These are phyloP conservation scores for Marasmius sp. DNA, from an alignment of 1,284 basidiomycete genomes.

Conservation along the genomic window DNA sequence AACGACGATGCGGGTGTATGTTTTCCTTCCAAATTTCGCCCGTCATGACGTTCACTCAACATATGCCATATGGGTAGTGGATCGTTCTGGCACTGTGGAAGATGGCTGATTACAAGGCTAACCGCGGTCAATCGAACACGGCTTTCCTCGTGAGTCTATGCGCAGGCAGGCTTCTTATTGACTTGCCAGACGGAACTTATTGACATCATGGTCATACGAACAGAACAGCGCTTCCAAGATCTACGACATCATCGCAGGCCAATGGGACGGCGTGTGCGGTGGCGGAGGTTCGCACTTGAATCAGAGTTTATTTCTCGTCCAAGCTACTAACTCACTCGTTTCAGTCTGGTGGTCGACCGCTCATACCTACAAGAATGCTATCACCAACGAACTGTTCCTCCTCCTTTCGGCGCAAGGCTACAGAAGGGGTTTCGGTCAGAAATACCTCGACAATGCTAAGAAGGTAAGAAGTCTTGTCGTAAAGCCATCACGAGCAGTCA, in stretches of 20 bases:
- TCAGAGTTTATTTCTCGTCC: neutral
- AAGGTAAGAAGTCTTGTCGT: conserved; percentile 27
- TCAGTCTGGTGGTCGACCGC: conserved; percentile 57
- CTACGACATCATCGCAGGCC: conserved; percentile 46
- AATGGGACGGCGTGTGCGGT: conserved; percentile 46
- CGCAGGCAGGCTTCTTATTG: neutral
- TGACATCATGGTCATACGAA: neutral
- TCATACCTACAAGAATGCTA: conserved; percentile 56
- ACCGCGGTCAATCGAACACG: conserved; percentile 31
- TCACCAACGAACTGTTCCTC: conserved; percentile 57
- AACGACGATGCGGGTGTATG: conserved; percentile 52
- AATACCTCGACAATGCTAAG: conserved; percentile 46
- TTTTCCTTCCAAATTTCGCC: neutral
- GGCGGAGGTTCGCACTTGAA: conserved; percentile 35
- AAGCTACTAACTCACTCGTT: neutral
- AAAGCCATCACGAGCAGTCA: neutral
- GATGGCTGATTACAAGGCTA: conserved; percentile 49
- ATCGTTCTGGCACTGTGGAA: conserved; percentile 52
- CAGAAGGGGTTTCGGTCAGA: conserved; percentile 33
- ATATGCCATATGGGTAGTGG: conserved; percentile 36
- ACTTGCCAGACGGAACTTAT: neutral
- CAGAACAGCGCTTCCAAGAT: conserved; percentile 42
- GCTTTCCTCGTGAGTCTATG: conserved; percentile 36
- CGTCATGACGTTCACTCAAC: neutral
- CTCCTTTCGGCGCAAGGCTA: conserved; percentile 48